A percentile compares a stretch with the other conserved stretches of the same genome.
Evolutionary conservation across 2,329 filamentous ascomycete species (phyloP).

Genomic region (Aspergillus floridensis): DNA sequence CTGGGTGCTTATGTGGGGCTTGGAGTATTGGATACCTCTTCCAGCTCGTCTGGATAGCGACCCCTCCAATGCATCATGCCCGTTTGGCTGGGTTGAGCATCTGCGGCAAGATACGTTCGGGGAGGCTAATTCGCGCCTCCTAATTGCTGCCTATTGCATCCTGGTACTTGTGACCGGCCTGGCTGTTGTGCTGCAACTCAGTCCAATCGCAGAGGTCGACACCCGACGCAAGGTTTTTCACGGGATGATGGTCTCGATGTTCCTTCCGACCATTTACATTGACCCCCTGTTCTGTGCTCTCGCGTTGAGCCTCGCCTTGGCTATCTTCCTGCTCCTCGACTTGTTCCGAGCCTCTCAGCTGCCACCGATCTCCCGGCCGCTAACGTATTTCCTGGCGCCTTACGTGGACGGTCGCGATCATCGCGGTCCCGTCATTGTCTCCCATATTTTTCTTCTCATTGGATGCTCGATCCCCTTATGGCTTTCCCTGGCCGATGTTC

Average conservation of each 20-base stretch:
- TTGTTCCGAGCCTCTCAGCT: conserved; percentile 86
- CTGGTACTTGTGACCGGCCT: conserved; percentile 69
- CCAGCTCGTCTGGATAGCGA: conserved; percentile 48
- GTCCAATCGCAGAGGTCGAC: conserved; percentile 81
- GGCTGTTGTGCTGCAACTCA: conserved; percentile 69
- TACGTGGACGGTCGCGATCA: conserved; percentile 95
- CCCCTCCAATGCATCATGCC: conserved; percentile 42
- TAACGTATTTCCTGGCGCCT: conserved; percentile 83
- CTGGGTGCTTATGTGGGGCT: conserved; percentile 64
- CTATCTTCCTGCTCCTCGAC: conserved; percentile 84
- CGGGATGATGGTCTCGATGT: conserved; percentile 96
- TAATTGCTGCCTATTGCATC: conserved; percentile 72
- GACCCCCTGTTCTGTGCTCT: conserved; percentile 82
- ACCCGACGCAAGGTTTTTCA: conserved; percentile 96
- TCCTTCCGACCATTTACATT: conserved; percentile 79
- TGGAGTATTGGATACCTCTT: conserved; percentile 74
- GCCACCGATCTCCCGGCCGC: conserved; percentile 79
- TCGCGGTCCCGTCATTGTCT: conserved; percentile 89
- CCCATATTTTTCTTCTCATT: conserved; percentile 91
- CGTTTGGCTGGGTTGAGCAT: conserved; percentile 62
- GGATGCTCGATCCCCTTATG: conserved; percentile 94
- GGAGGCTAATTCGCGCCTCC: conserved; percentile 75
- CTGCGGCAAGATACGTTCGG: conserved; percentile 66
- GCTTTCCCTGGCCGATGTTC: conserved; percentile 73
- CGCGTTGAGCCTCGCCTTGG: conserved; percentile 74